phyloP scores from a whole-genome alignment of 148 eudicot genomes.

The Drosera capensis region DNA sequence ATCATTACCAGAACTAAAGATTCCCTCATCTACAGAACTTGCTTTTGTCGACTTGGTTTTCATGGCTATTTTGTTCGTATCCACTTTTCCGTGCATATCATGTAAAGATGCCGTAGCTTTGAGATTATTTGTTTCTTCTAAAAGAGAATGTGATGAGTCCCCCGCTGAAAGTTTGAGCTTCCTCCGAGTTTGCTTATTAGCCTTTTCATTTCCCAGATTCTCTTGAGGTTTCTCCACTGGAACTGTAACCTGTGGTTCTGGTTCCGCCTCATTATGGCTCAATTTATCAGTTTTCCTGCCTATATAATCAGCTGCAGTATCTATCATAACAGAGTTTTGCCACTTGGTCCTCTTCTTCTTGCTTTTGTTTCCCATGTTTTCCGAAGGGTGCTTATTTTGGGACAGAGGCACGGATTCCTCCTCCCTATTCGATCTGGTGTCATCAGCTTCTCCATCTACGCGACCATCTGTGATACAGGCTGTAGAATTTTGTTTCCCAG shows the following conservation, averaged over 20 bases:
- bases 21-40: conserved; percentile 2
- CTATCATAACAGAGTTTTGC: too few species aligned
- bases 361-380: too few species aligned
- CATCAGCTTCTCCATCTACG: too few species aligned
- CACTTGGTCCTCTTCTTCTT: too few species aligned
- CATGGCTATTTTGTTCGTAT: conserved; percentile 7
- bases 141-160: conserved; percentile 6
- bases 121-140: conserved; percentile 8
- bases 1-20: not conserved
- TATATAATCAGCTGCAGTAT: not conserved
- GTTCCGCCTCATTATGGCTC: conserved; percentile 10
- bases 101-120: conserved; percentile 10
- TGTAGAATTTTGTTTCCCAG: conserved; percentile 13
- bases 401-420: too few species aligned
- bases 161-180: conserved; percentile 12
- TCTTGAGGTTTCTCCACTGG: conserved; percentile 9
- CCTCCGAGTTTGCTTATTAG: conserved; percentile 11
- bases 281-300: conserved; percentile 7
- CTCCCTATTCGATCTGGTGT: too few species aligned
- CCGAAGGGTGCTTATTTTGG: too few species aligned
- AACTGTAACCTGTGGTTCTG: conserved; percentile 9
- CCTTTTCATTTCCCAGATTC: conserved; percentile 10
- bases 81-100: conserved; percentile 7
- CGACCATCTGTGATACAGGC: conserved; percentile 8
- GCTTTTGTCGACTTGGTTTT: conserved; percentile 6